phyloP scores from a whole-genome alignment of 139 green algal species.

The Coelastrella sp. region DNA sequence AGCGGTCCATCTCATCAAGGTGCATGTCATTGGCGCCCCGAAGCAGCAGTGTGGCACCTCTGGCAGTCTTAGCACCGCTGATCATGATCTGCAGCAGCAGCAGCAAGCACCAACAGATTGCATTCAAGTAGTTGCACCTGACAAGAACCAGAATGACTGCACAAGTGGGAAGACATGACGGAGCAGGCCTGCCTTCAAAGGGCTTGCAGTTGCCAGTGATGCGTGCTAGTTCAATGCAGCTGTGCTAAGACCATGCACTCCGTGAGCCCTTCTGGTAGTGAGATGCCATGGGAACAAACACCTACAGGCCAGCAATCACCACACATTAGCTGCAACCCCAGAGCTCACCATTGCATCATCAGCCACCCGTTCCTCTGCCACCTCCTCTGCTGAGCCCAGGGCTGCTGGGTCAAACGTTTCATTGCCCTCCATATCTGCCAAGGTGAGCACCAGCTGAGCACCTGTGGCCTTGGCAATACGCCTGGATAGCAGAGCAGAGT shows the following conservation, averaged over 20 bases:
- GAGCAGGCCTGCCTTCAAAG: too few relatives aligned
- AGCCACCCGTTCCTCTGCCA: slow-evolving; percentile 78
- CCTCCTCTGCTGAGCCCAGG: slow-evolving; percentile 78
- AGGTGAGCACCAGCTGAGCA: slow-evolving; percentile 84
- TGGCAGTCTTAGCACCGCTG: slow-evolving; percentile 57
- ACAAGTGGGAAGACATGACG: too few relatives aligned
- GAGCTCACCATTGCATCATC: slow-evolving; percentile 82
- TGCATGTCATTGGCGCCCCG: slow-evolving; percentile 99
- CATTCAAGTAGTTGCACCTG: too few relatives aligned
- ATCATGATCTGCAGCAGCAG: slow-evolving; percentile 53
- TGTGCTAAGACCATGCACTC: too few relatives aligned
- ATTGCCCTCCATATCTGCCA: slow-evolving; percentile 98
- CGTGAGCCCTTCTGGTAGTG: too few relatives aligned
- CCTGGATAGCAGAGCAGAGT: slow-evolving; percentile 55
- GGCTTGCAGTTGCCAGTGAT: too few relatives aligned
- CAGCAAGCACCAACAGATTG: background rate
- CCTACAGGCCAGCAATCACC: background rate
- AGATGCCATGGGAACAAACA: too few relatives aligned
- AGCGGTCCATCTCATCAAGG: slow-evolving; percentile 98
- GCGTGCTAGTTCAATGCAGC: too few relatives aligned
- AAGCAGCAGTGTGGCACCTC: slow-evolving; percentile 64
- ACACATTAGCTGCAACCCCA: background rate
- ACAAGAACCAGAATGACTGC: too few relatives aligned
- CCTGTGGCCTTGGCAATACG: slow-evolving; percentile 94
- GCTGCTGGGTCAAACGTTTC: slow-evolving; percentile 92